phyloP scores from a whole-genome alignment of 176 grass and related monocot species.

The Leersia perrieri region DNA sequence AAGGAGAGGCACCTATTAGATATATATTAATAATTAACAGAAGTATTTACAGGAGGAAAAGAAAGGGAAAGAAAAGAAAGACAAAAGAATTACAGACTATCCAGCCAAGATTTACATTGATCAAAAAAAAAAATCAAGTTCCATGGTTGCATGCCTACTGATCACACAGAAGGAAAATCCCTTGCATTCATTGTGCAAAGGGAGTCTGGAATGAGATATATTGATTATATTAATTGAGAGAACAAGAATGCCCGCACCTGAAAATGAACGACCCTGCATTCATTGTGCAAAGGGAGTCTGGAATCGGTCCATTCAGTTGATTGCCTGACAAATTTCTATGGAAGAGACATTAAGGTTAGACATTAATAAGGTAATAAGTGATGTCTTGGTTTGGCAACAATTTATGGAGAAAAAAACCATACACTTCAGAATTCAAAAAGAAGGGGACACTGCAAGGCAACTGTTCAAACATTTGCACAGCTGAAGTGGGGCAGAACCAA shows the following conservation, averaged over 20 bases:
- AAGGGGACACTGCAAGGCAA: neutral
- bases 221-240: neutral
- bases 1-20: no score
- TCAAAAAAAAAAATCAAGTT: no score
- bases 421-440: neutral
- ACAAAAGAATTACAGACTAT: no score
- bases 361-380: no score
- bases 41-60: no score
- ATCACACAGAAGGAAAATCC: no score
- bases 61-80: no score
- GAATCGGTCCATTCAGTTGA: neutral
- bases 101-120: no score
- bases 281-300: neutral
- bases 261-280: neutral
- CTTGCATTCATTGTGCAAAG: no score
- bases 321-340: conserved; percentile 43
- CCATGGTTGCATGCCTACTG: neutral
- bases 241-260: neutral
- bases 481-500: no score
- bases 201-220: no score
- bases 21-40: no score
- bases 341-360: neutral
- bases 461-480: neutral
- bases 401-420: neutral
- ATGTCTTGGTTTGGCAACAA: neutral